phyloP scores from a whole-genome alignment of 2,329 filamentous ascomycete genomes.

The Colletotrichum graminicola region DNA sequence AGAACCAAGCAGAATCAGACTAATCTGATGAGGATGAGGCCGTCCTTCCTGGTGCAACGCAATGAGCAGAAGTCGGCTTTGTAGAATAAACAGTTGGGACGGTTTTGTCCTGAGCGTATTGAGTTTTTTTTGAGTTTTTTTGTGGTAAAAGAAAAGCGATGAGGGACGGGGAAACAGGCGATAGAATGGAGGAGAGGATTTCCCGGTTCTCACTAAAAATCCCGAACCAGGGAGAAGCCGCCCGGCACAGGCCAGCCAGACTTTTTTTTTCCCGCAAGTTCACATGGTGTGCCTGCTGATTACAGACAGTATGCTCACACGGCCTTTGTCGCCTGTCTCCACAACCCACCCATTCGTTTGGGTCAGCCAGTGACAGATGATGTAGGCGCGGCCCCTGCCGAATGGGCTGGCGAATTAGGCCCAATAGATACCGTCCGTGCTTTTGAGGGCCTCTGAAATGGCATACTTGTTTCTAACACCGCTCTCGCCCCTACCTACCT shows the following conservation, averaged over 20 bases:
- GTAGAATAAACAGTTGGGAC: conserved; percentile 18
- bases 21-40: conserved; percentile 18
- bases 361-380: not conserved
- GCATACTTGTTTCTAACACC: conserved; percentile 37
- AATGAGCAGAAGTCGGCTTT: conserved; percentile 20
- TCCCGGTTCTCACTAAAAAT: conserved; percentile 35
- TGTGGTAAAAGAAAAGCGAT: not conserved
- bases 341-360: conserved; percentile 7
- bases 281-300: not conserved
- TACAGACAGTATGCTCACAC: not conserved
- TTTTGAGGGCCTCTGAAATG: conserved; percentile 16
- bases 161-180: conserved; percentile 6
- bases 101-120: conserved; percentile 16
- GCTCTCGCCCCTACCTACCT: not conserved
- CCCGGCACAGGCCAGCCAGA: conserved; percentile 22
- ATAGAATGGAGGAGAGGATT: conserved; percentile 31
- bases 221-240: conserved; percentile 28
- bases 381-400: not conserved
- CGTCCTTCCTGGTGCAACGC: conserved; percentile 7
- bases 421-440: conserved; percentile 15
- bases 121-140: not conserved
- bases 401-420: not conserved
- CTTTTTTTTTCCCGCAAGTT: conserved; percentile 23
- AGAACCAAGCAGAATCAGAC: conserved; percentile 20
- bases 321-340: not conserved